These are phyloP conservation scores for Puccinia triticina DNA, from an alignment of 1,284 basidiomycete species.

Conservation along the genomic window DNA sequence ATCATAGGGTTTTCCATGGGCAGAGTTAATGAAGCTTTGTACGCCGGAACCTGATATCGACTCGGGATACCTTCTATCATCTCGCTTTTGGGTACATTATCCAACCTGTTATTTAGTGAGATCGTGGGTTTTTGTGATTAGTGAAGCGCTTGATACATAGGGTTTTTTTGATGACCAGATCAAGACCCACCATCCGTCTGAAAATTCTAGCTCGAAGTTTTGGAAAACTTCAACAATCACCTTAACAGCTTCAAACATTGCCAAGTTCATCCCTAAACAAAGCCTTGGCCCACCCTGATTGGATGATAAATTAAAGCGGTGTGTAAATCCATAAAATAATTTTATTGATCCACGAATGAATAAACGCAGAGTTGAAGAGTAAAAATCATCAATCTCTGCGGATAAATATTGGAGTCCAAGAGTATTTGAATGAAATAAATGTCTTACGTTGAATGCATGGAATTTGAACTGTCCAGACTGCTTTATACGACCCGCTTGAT, in stretches of 20 bases:
- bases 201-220: slow-evolving; percentile 43
- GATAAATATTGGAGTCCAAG: too few relatives aligned
- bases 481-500: slow-evolving; percentile 51
- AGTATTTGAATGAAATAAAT: not conserved
- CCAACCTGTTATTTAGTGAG: slow-evolving; percentile 15
- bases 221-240: slow-evolving; percentile 30
- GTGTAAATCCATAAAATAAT: slow-evolving; percentile 13
- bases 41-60: slow-evolving; percentile 12
- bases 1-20: slow-evolving; percentile 18
- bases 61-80: not conserved
- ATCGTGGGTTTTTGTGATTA: not conserved
- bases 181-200: slow-evolving; percentile 21
- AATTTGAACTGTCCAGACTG: slow-evolving; percentile 53
- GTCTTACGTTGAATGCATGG: slow-evolving; percentile 55
- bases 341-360: not conserved
- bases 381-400: too few relatives aligned
- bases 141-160: not conserved
- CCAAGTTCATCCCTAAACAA: slow-evolving; percentile 48
- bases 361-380: not conserved
- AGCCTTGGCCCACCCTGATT: slow-evolving; percentile 34
- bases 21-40: slow-evolving; percentile 15
- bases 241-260: slow-evolving; percentile 17
- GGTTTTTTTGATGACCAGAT: not conserved
- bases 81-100: slow-evolving; percentile 20
- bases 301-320: not conserved